phyloP scores from a whole-genome alignment of 1,139 yeast genomes.

The Hyphopichia burtonii region DNA sequence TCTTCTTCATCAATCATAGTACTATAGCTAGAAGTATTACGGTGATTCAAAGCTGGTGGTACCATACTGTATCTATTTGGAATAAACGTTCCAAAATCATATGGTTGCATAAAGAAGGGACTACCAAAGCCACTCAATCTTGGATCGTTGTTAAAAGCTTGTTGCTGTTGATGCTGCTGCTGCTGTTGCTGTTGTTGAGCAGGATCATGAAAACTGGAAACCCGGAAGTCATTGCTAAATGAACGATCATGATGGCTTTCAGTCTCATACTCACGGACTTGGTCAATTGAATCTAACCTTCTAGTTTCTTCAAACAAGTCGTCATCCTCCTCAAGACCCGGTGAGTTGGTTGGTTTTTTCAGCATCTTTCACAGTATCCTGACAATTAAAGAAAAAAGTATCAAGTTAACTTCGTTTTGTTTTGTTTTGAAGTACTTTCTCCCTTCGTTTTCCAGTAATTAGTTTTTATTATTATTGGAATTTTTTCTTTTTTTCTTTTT shows the following conservation, averaged over 20 bases:
- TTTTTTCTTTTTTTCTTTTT: too few relatives aligned
- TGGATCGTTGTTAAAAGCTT: background rate
- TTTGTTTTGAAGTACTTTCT: too few relatives aligned
- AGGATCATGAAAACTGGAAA: background rate
- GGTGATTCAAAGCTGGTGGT: constrained; percentile 9
- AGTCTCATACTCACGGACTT: constrained; percentile 4
- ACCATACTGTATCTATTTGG: constrained; percentile 2
- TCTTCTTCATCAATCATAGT: constrained; percentile 23
- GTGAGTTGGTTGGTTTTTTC: background rate
- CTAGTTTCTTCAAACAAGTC: constrained; percentile 3
- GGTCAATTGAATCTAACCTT: constrained; percentile 4
- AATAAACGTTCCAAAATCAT: background rate
- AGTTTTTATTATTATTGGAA: too few relatives aligned
- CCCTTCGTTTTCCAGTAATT: too few relatives aligned
- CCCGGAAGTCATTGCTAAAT: background rate
- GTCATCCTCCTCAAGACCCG: constrained; percentile 3
- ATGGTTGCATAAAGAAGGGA: background rate
- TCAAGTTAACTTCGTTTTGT: too few relatives aligned
- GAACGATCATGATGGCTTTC: constrained; percentile 1
- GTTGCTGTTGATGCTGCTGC: too few relatives aligned
- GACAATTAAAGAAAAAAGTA: background rate
- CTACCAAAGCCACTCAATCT: background rate
- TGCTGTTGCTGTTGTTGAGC: background rate
- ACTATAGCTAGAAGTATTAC: constrained; percentile 16
- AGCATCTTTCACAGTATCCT: constrained; percentile 1